Percentiles rank a stretch among this genome's conserved stretches.
Evolutionary conservation across 495 filamentous ascomycete species (phyloP).

Genomic region (Jackrogersella multiformis): DNA sequence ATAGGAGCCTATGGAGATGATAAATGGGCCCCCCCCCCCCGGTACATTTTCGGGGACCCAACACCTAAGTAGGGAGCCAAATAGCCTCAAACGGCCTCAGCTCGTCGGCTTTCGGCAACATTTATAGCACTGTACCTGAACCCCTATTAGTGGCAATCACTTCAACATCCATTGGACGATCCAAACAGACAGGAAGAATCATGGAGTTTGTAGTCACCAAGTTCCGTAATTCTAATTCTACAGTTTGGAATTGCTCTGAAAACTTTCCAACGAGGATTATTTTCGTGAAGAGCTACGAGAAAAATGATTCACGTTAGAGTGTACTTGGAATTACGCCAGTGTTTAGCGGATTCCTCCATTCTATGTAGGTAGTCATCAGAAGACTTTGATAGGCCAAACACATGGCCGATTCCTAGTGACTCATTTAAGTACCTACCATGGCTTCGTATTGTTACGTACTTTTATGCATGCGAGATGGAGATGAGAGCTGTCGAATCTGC

Average conservation of each 20-base stretch:
- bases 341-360: background rate
- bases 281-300: background rate
- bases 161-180: conserved; percentile 19
- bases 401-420: conserved; percentile 15
- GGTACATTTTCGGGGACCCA: conserved; percentile 46
- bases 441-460: too few relatives aligned
- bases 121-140: conserved; percentile 20
- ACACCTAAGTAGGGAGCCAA: too few relatives aligned
- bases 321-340: conserved; percentile 6
- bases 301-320: conserved; percentile 4
- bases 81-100: conserved; percentile 8
- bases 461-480: conserved; percentile 9
- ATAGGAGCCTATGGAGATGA: conserved; percentile 32
- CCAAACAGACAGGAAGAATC: conserved; percentile 5
- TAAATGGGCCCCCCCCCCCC: conserved; percentile 29
- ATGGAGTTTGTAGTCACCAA: conserved; percentile 26
- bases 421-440: too few relatives aligned
- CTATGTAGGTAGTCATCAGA: conserved; percentile 1
- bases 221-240: conserved; percentile 19
- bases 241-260: conserved; percentile 5
- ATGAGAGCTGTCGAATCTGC: background rate
- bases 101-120: conserved; percentile 22
- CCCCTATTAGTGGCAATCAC: conserved; percentile 14
- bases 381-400: conserved; percentile 8
- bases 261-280: conserved; percentile 16